Conservation (phyloP, 2,329 filamentous ascomycete genomes). For the Trichoderma sp. region DNA sequence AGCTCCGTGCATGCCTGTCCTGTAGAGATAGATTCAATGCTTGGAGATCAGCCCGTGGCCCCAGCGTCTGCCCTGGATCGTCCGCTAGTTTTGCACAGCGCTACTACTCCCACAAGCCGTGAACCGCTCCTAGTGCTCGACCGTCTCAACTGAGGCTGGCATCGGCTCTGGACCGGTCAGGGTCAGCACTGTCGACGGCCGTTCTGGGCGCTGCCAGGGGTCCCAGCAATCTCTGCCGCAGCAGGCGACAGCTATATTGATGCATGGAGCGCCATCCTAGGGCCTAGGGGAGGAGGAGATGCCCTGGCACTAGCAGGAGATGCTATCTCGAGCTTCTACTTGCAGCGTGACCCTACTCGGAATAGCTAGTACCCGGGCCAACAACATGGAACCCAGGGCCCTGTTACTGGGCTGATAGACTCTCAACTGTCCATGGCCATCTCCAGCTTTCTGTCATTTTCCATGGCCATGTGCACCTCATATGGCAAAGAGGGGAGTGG, state of each 20-base stretch:
- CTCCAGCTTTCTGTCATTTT: neutral
- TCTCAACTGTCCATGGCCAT: neutral
- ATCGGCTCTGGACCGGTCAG: constrained; percentile 9
- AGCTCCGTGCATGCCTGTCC: neutral
- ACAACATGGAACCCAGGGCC: neutral
- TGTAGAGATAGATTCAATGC: neutral
- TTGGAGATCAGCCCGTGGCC: constrained; percentile 12
- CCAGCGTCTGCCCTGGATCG: constrained; percentile 19
- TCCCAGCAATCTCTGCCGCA: constrained; percentile 17
- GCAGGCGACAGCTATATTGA: constrained; percentile 8
- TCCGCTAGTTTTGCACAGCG: constrained; percentile 17
- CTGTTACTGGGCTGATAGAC: neutral
- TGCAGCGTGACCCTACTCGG: neutral
- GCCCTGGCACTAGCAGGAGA: neutral
- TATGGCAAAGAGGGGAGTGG: constrained; percentile 4
- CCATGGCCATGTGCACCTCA: neutral
- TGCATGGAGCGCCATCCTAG: neutral
- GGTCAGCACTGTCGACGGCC: constrained; percentile 11
- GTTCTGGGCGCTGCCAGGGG: constrained; percentile 10
- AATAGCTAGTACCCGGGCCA: neutral
- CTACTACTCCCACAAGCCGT: constrained; percentile 10
- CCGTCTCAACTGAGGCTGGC: constrained; percentile 13
- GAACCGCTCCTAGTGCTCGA: constrained; percentile 11
- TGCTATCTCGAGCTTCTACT: neutral
- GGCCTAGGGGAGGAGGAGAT: neutral